Percentiles rank a stretch among this genome's conserved stretches.
Conservation (phyloP, 192 early-diverging fungal species). For the Entomortierella lignicola region DNA sequence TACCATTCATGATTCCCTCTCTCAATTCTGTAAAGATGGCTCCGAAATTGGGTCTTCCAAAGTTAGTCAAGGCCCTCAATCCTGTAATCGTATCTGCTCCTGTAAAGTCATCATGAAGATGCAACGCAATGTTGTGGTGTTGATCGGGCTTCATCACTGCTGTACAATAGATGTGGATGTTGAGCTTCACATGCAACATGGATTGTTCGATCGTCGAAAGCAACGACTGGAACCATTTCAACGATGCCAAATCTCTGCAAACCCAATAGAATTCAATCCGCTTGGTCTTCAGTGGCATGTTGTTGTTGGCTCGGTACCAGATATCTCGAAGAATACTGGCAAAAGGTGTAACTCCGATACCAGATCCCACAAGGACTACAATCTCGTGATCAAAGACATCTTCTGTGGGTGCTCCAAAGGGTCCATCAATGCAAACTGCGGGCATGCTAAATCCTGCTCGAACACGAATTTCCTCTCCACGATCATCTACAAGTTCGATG, state of each 20-base stretch:
- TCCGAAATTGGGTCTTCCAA: constrained; percentile 83
- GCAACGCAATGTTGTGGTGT: constrained; percentile 69
- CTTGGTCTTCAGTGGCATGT: constrained; percentile 54
- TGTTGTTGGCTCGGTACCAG: constrained; percentile 65
- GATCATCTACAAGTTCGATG: constrained; percentile 35
- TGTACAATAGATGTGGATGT: constrained; percentile 76
- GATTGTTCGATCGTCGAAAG: constrained; percentile 68
- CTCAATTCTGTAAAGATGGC: constrained; percentile 70
- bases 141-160: constrained; percentile 67
- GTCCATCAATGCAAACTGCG: constrained; percentile 76
- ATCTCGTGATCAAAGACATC: constrained; percentile 81
- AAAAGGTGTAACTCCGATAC: constrained; percentile 84
- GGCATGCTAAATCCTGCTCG: constrained; percentile 60
- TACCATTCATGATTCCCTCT: constrained; percentile 45
- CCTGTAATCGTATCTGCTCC: constrained; percentile 79
- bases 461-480: constrained; percentile 46
- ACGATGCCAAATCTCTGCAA: constrained; percentile 69
- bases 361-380: constrained; percentile 73
- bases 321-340: constrained; percentile 76
- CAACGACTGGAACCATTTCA: constrained; percentile 79
- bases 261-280: constrained; percentile 77
- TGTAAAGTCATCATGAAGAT: constrained; percentile 64
- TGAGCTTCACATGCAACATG: constrained; percentile 68
- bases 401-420: constrained; percentile 84
- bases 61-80: constrained; percentile 73